Percentiles rank a stretch among this genome's conserved stretches.
phyloP scores from a whole-genome alignment of 2,329 filamentous ascomycete genomes.

The Fusarium sp. region DNA sequence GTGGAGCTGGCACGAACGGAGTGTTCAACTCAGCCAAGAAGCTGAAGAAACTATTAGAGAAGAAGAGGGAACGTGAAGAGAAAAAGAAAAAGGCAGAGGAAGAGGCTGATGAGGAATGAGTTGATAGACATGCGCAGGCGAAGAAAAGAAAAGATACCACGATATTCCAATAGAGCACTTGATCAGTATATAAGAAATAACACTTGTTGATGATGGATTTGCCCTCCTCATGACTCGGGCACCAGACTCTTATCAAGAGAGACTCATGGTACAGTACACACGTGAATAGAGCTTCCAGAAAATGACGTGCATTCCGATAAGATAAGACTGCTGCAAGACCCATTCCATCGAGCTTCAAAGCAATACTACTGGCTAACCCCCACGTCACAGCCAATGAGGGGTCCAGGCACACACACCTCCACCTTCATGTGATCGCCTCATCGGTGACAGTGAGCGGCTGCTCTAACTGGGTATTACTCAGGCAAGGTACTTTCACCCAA shows the following conservation, averaged over 20 bases:
- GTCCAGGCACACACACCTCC: conserved; percentile 34
- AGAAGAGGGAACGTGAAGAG: conserved; percentile 72
- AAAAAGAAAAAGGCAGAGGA: conserved; percentile 67
- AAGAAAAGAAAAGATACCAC: conserved; percentile 27
- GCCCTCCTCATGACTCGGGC: conserved; percentile 22
- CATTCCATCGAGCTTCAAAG: background rate
- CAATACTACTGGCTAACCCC: conserved; percentile 14
- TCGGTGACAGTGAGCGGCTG: conserved; percentile 26
- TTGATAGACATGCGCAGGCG: conserved; percentile 2
- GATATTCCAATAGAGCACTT: background rate
- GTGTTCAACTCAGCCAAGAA: conserved; percentile 91
- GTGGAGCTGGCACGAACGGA: conserved; percentile 85
- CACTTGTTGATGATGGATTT: background rate
- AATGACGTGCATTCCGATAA: conserved; percentile 40
- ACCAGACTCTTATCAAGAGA: conserved; percentile 16
- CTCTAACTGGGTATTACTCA: conserved; percentile 11
- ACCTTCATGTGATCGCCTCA: conserved; percentile 50
- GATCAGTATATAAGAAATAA: background rate
- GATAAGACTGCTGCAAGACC: conserved; percentile 18
- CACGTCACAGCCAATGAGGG: conserved; percentile 39
- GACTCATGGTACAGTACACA: conserved; percentile 3
- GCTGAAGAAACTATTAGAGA: conserved; percentile 82
- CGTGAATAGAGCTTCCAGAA: conserved; percentile 23
- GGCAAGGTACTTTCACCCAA: conserved; percentile 13
- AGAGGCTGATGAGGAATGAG: conserved; percentile 56